These are phyloP conservation scores for Tetratostichococcus sp. DNA, from an alignment of 139 green algal genomes.

Conservation along the genomic window DNA sequence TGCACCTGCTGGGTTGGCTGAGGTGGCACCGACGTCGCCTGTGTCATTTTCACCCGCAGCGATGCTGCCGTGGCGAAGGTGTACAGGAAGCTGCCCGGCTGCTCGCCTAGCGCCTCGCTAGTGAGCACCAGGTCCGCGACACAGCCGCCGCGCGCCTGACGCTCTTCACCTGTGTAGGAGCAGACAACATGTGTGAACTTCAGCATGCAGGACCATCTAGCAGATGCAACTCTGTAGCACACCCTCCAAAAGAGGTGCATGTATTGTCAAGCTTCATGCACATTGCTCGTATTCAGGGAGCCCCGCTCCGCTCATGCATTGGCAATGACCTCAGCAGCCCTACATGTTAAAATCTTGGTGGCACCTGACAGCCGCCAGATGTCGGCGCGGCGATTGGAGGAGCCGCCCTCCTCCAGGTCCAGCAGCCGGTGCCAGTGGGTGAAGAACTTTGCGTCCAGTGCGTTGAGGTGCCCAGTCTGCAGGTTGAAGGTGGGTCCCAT, in stretches of 20 bases:
- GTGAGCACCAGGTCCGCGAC: slow-evolving; percentile 30
- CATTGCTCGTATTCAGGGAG: too few relatives aligned
- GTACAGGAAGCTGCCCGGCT: not conserved
- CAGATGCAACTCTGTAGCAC: too few relatives aligned
- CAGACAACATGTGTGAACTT: too few relatives aligned
- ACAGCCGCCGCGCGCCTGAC: slow-evolving; percentile 54
- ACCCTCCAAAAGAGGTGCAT: too few relatives aligned
- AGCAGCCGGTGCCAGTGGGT: slow-evolving; percentile 63
- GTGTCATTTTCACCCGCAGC: not conserved
- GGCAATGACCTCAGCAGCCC: too few relatives aligned
- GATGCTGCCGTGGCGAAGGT: not conserved
- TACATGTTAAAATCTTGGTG: too few relatives aligned
- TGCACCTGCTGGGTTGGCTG: not conserved
- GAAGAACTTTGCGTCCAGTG: slow-evolving; percentile 49
- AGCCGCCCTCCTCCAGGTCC: slow-evolving; percentile 60
- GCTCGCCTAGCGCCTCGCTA: not conserved
- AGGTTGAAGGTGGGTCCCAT: slow-evolving; percentile 21
- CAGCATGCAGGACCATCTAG: too few relatives aligned
- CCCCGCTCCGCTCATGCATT: too few relatives aligned
- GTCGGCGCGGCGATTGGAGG: slow-evolving; percentile 23
- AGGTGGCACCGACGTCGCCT: too few relatives aligned
- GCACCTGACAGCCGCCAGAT: slow-evolving; percentile 56
- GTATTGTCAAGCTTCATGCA: too few relatives aligned
- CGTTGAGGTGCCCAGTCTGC: slow-evolving; percentile 29
- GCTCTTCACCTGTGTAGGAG: slow-evolving; percentile 28